Percentiles rank a stretch among this genome's conserved stretches.
phyloP scores from a whole-genome alignment of 2,329 filamentous ascomycete species.

The Neoarthrinium moseri region DNA sequence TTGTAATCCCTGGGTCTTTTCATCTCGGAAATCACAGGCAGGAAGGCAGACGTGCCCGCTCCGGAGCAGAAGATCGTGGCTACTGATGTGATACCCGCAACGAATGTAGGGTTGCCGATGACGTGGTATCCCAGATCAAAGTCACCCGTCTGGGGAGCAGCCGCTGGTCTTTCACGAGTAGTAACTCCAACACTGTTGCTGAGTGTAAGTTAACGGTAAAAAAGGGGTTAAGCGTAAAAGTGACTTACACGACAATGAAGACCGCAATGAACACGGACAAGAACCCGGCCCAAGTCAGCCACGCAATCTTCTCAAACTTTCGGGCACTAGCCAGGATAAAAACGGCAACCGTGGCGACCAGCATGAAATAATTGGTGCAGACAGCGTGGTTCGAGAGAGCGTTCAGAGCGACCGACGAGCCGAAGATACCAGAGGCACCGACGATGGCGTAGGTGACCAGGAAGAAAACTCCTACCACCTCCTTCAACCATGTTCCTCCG shows the following conservation, averaged over 20 bases:
- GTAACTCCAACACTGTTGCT: constrained; percentile 51
- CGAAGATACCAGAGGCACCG: constrained; percentile 56
- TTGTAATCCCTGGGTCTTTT: constrained; percentile 55
- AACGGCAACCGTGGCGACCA: constrained; percentile 49
- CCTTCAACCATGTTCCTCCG: constrained; percentile 48
- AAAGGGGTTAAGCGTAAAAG: neutral
- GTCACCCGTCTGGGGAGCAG: constrained; percentile 56
- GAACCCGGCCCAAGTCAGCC: constrained; percentile 62
- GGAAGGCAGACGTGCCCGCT: constrained; percentile 58
- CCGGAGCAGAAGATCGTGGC: constrained; percentile 60
- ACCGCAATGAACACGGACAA: constrained; percentile 56
- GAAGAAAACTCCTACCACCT: constrained; percentile 54
- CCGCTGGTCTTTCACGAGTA: constrained; percentile 54
- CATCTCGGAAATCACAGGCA: constrained; percentile 68
- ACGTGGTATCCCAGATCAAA: constrained; percentile 59
- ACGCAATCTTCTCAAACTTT: constrained; percentile 60
- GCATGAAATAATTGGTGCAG: constrained; percentile 58
- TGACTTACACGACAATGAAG: constrained; percentile 49
- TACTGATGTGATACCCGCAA: constrained; percentile 55
- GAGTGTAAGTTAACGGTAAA: neutral
- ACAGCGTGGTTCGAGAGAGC: constrained; percentile 54
- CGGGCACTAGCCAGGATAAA: constrained; percentile 49
- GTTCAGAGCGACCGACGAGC: constrained; percentile 58
- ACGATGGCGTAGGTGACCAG: constrained; percentile 57
- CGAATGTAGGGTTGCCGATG: constrained; percentile 56